Base-by-base conservation (phyloP, 192 early-diverging fungal species). In the Lunasporangiospora selenospora region DNA sequence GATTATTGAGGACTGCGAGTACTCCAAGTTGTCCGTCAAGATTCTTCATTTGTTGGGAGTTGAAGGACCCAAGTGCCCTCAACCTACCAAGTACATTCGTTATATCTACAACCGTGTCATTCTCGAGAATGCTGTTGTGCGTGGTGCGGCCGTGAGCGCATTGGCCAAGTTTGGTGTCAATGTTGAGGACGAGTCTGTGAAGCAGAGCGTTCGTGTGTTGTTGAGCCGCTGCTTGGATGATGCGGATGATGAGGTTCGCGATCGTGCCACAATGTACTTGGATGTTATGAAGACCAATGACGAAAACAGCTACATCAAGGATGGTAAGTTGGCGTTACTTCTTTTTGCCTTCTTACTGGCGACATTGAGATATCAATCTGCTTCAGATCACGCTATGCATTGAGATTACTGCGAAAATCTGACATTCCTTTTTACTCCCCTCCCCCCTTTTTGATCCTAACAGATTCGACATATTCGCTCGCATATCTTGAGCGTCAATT, bases 1-100 rank as follows among this genome's bases (percentile, higher is more conserved):
- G 82, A 98, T 99, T 58, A 99, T 99, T 67, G 98, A 99, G 73
- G 98, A 99, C 71, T 99, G 98, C 78, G 98, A 99, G 76, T 99
- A 96, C 77, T 93, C 93, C 16, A 98, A 99, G 80, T 85, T 99
- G 6, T 95, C 96, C n/a, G 96, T 99, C 50, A 90, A 96, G 45
- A 94, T 98, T 58, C 80, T 99, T 48, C 92, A 98, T 80, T 82
- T 99, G 37, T 81, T 99, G 32, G 98, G 98, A 47, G 81, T 91
- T 6, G 95, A 98, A 67, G 96, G 98, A 1, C 98, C 98, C 18
- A 89, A 87, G 61, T 95, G 94, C 13, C 62, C 85, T n/a, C 90
- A 89, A 19, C 96, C 98, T 18, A 90, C 92, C 12, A 93, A 96
- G 75, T 99, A 93, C 75, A 97, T 99, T 67, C 87, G 95, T n/a